Evolutionary conservation across 148 eudicot genomes (phyloP).

Genomic region (Fallopia convolvulus): DNA sequence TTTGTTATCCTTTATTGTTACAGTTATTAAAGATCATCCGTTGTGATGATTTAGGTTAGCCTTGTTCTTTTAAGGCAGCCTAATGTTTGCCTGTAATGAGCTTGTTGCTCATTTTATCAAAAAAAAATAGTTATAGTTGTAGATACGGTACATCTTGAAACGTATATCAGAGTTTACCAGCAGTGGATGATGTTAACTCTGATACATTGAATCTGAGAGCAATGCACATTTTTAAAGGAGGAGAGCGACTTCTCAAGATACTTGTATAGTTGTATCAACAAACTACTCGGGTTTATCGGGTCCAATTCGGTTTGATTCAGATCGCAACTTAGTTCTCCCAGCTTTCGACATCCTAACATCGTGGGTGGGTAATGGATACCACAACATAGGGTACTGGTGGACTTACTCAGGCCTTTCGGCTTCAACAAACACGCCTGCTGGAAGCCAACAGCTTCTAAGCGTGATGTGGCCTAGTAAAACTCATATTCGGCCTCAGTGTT

Average conservation of each 20-base stretch:
- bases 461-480: conserved; percentile 91
- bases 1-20: too few species aligned
- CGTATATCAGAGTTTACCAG: too few species aligned
- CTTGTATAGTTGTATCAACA: conserved; percentile 28
- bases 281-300: conserved; percentile 63
- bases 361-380: conserved; percentile 58
- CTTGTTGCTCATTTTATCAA: too few species aligned
- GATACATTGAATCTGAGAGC: too few species aligned
- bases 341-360: conserved; percentile 54
- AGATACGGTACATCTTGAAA: too few species aligned
- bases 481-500: conserved; percentile 53
- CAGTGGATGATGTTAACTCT: conserved; percentile 58
- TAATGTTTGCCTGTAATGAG: too few species aligned
- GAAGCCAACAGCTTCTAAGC: conserved; percentile 37
- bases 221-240: too few species aligned
- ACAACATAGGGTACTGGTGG: conserved; percentile 73
- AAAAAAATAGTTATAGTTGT: conserved; percentile 24
- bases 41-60: too few species aligned
- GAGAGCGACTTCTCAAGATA: too few species aligned
- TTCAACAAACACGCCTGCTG: conserved; percentile 31
- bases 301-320: conserved; percentile 42
- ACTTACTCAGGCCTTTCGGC: conserved; percentile 66
- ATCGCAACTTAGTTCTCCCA: conserved; percentile 55
- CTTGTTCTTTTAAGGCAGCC: too few species aligned
- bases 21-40: too few species aligned